A percentile compares a stretch with the other conserved stretches of the same genome.
Conservation (phyloP, 1,284 basidiomycete species). For the Blastosporella zonata region DNA sequence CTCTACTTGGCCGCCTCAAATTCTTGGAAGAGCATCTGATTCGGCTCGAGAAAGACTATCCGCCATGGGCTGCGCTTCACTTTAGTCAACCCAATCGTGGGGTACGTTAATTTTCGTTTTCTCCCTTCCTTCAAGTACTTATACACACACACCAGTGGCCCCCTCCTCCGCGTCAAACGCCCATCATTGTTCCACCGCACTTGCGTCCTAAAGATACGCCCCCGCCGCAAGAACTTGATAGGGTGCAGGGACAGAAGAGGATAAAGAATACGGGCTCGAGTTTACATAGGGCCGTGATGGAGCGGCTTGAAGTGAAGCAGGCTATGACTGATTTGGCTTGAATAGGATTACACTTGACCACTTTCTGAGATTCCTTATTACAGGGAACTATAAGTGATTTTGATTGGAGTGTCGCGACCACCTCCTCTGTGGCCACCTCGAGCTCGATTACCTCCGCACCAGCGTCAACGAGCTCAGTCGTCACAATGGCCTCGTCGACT, state of each 20-base stretch:
- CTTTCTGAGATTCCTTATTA: too few species aligned
- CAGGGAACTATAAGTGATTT: too few species aligned
- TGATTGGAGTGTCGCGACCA: too few species aligned
- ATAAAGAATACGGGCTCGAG: slow-evolving; percentile 10
- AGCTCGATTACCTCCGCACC: too few species aligned
- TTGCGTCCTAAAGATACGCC: slow-evolving; percentile 6
- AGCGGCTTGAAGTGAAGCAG: slow-evolving; percentile 16
- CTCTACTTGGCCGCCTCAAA: slow-evolving; percentile 59
- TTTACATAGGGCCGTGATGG: slow-evolving; percentile 14
- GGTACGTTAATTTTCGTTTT: slow-evolving; percentile 40
- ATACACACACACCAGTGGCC: slow-evolving; percentile 16
- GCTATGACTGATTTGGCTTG: slow-evolving; percentile 13
- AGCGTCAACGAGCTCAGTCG: too few species aligned
- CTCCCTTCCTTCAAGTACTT: slow-evolving; percentile 1
- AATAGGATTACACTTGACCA: not conserved
- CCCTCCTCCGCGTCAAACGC: slow-evolving; percentile 17
- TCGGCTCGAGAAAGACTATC: slow-evolving; percentile 71
- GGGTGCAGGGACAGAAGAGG: slow-evolving; percentile 1
- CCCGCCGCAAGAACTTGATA: not conserved
- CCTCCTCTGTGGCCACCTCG: too few species aligned
- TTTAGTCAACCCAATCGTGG: slow-evolving; percentile 78
- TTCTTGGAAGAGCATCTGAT: slow-evolving; percentile 74
- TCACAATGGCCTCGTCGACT: too few species aligned
- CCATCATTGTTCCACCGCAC: slow-evolving; percentile 18
- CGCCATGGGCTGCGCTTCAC: slow-evolving; percentile 79